Conservation (phyloP, 2,329 filamentous ascomycete species). For the Bipolaris gigantea region DNA sequence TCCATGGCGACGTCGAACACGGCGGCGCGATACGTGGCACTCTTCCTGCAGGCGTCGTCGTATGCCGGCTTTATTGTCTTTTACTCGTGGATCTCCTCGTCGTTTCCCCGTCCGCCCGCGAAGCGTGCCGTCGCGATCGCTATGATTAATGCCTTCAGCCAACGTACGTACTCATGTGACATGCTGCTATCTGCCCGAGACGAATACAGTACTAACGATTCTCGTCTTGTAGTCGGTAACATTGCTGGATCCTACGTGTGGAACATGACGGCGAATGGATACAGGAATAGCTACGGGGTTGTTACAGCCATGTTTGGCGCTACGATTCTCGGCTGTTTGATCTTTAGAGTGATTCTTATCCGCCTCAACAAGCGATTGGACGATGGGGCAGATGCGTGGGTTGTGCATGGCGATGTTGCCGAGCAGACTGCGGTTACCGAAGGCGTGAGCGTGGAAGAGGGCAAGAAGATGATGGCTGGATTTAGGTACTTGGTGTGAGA, state of each 20-base stretch:
- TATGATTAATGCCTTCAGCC: constrained; percentile 58
- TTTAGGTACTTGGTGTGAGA: constrained; percentile 39
- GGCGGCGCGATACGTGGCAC: constrained; percentile 38
- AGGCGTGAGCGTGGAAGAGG: constrained; percentile 35
- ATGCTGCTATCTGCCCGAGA: too few relatives aligned
- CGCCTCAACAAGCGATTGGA: constrained; percentile 39
- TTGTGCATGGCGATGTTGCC: constrained; percentile 31
- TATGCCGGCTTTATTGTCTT: constrained; percentile 45
- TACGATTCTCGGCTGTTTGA: constrained; percentile 56
- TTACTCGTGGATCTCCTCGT: constrained; percentile 43
- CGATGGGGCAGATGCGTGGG: constrained; percentile 34
- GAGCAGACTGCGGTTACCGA: constrained; percentile 36
- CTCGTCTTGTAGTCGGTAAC: constrained; percentile 27
- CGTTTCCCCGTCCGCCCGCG: constrained; percentile 58
- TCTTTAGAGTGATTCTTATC: constrained; percentile 35
- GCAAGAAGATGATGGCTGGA: constrained; percentile 29
- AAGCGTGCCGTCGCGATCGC: constrained; percentile 65
- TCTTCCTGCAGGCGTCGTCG: constrained; percentile 46
- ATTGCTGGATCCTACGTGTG: constrained; percentile 65
- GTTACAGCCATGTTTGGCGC: constrained; percentile 66
- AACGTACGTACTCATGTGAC: constrained; percentile 8
- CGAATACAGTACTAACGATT: too few relatives aligned
- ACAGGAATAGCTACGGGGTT: constrained; percentile 65
- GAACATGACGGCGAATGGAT: constrained; percentile 62
- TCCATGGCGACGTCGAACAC: constrained; percentile 37